Percentiles rank a stretch among this genome's conserved stretches.
Conservation (phyloP, 2,329 filamentous ascomycete genomes). For the Nemania sp. region DNA sequence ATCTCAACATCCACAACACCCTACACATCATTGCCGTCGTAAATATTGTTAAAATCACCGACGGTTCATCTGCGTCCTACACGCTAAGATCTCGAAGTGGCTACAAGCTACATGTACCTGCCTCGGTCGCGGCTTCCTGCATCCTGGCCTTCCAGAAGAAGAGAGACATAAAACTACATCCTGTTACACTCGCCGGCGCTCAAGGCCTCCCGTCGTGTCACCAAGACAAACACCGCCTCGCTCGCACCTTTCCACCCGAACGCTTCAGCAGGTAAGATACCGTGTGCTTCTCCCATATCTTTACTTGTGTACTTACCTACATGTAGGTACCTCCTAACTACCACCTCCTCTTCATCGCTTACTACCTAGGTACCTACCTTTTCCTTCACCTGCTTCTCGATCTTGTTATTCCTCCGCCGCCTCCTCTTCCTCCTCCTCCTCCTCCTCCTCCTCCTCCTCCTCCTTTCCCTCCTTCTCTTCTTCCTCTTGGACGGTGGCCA, state of each 20-base stretch:
- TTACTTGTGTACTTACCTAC: background rate
- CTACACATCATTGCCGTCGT: too few species aligned
- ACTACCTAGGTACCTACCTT: background rate
- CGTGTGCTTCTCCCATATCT: too few species aligned
- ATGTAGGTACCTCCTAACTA: background rate
- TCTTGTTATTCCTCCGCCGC: too few species aligned
- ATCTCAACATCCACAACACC: background rate
- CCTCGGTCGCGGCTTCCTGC: background rate
- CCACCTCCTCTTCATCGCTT: background rate
- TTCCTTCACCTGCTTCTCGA: background rate
- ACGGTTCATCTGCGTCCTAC: background rate
- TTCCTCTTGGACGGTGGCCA: background rate
- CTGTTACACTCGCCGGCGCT: slow-evolving; percentile 3
- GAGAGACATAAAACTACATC: background rate
- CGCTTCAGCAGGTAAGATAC: background rate
- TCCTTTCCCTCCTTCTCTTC: background rate
- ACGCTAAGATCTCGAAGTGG: background rate
- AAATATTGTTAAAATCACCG: too few species aligned
- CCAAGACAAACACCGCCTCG: slow-evolving; percentile 12
- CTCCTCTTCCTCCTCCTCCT: background rate
- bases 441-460: background rate
- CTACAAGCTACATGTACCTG: too few species aligned
- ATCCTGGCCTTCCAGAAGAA: background rate
- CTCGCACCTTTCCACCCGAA: slow-evolving; percentile 4
- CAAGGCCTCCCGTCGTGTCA: slow-evolving; percentile 13